These are phyloP conservation scores for Bipolaris zeicola DNA, from an alignment of 2,329 filamentous ascomycete species.

Conservation along the genomic window DNA sequence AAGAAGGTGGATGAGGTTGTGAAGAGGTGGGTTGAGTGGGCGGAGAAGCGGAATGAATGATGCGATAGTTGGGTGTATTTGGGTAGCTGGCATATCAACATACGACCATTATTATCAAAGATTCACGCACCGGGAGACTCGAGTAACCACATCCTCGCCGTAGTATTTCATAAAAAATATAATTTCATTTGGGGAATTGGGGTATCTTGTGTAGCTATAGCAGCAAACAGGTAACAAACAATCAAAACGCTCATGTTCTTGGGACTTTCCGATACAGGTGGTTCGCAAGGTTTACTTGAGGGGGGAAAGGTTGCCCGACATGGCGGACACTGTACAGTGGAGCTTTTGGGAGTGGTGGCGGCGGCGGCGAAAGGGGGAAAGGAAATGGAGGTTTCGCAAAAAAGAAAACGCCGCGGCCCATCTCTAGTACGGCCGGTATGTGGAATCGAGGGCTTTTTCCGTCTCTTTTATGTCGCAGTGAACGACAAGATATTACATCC, in stretches of 20 bases:
- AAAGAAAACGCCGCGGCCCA: conserved; percentile 7
- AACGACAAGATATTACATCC: conserved; percentile 4
- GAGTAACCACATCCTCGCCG: not conserved
- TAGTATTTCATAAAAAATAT: not conserved
- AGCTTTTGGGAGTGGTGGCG: conserved; percentile 18
- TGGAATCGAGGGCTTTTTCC: conserved; percentile 22
- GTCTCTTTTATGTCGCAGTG: conserved; percentile 21
- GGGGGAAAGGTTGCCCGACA: conserved; percentile 21
- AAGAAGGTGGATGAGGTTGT: conserved; percentile 74
- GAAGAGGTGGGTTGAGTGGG: conserved; percentile 85
- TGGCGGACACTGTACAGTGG: conserved; percentile 34
- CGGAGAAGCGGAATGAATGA: conserved; percentile 54
- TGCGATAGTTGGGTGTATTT: not conserved
- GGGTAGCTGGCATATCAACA: not conserved
- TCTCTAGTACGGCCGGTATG: conserved; percentile 6
- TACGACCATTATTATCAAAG: not conserved
- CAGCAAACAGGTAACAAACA: conserved; percentile 18
- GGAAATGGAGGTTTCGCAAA: conserved; percentile 6
- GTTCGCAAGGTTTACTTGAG: conserved; percentile 6
- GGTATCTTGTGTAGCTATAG: conserved; percentile 39
- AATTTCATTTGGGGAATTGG: conserved; percentile 30
- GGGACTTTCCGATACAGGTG: conserved; percentile 2
- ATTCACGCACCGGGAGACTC: not conserved
- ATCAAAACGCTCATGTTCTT: conserved; percentile 10
- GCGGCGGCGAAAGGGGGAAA: not conserved